Evolutionary conservation across 179 eudicot species (phyloP).

Genomic region (Drosera spatulata): DNA sequence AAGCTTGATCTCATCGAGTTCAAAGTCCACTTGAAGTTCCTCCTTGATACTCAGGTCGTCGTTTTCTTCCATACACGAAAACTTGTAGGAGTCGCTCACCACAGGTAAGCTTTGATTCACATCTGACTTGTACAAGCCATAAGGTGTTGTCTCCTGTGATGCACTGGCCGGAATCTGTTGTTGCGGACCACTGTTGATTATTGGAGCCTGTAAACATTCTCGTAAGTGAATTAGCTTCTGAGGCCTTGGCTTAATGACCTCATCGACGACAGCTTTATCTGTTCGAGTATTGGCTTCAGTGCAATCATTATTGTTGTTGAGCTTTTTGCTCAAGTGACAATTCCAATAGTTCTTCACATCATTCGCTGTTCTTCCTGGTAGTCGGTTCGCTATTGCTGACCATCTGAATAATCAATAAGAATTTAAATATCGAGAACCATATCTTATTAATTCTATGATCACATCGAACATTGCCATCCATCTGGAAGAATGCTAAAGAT

Average conservation of each 20-base stretch:
- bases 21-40: conserved; percentile 10
- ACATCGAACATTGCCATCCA: no score
- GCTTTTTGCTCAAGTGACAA: conserved; percentile 28
- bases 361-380: conserved; percentile 37
- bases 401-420: conserved; percentile 14
- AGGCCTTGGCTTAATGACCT: no score
- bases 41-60: background rate
- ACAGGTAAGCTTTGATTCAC: no score
- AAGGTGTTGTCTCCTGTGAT: conserved; percentile 2
- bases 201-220: no score
- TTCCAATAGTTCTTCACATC: conserved; percentile 46
- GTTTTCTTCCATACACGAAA: no score
- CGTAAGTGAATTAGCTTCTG: no score
- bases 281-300: background rate
- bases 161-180: background rate
- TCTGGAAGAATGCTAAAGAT: no score
- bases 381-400: conserved; percentile 34
- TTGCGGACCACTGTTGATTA: no score
- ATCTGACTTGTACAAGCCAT: background rate
- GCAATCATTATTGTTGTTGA: background rate
- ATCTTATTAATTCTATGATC: no score
- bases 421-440: no score
- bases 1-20: conserved; percentile 10
- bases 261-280: background rate
- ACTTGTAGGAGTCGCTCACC: no score